Percentiles rank a stretch among this genome's conserved stretches.
Conservation (phyloP, 352 stramenopile genomes). For the Phytophthora idaei region DNA sequence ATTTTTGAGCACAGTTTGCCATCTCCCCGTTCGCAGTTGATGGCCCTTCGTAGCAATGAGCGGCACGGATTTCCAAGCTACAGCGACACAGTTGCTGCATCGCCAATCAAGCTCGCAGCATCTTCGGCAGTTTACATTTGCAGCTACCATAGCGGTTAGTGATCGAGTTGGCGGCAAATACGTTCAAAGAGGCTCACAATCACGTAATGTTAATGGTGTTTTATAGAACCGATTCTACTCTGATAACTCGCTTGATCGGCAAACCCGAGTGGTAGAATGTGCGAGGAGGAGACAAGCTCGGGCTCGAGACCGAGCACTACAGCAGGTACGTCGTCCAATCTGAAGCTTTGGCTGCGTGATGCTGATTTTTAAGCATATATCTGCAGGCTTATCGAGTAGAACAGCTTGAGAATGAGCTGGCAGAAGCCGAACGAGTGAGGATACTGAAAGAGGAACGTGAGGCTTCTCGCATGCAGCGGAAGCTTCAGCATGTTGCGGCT, state of each 20-base stretch:
- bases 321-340: conserved; percentile 42
- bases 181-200: neutral
- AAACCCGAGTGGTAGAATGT: conserved; percentile 59
- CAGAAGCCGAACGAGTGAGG: conserved; percentile 42
- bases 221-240: conserved; percentile 72
- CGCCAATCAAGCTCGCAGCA: conserved; percentile 46
- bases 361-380: neutral
- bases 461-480: conserved; percentile 55
- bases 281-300: conserved; percentile 60
- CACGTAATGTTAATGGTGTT: neutral
- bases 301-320: conserved; percentile 51
- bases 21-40: neutral
- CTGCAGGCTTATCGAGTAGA: conserved; percentile 50
- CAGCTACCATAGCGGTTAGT: conserved; percentile 45
- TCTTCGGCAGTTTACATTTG: conserved; percentile 39
- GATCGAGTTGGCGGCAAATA: neutral
- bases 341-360: neutral
- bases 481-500: conserved; percentile 66
- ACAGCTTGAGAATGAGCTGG: conserved; percentile 54
- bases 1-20: conserved; percentile 26
- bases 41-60: conserved; percentile 31
- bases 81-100: conserved; percentile 43
- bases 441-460: conserved; percentile 57
- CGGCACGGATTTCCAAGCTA: conserved; percentile 24
- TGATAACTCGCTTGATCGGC: conserved; percentile 69